A percentile compares a stretch with the other conserved stretches of the same genome.
phyloP scores from a whole-genome alignment of 148 eudicot species.

The Silene uniflora region DNA sequence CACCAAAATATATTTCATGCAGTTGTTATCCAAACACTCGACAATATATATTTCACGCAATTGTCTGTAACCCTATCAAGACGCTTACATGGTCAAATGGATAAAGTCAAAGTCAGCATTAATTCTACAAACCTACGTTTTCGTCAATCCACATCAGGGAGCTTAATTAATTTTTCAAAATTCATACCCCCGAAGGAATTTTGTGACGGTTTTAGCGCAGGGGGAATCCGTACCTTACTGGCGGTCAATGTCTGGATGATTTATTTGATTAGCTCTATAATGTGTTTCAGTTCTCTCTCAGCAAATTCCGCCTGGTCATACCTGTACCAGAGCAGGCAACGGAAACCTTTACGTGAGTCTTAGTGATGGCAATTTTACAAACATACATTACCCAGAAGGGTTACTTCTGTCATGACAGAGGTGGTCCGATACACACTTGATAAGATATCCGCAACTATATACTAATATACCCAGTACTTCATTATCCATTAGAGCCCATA shows the following conservation, averaged over 20 bases:
- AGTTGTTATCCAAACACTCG: no score
- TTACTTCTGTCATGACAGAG: background rate
- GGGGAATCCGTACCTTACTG: conserved; percentile 42
- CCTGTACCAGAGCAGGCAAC: conserved; percentile 43
- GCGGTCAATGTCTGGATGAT: conserved; percentile 69
- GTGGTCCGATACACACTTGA: background rate
- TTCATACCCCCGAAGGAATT: conserved; percentile 5
- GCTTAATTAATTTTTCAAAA: conserved; percentile 55
- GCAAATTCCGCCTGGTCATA: conserved; percentile 78
- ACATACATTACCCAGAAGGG: background rate
- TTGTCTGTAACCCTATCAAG: no score
- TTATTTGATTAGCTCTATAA: conserved; percentile 79
- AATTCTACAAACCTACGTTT: no score
- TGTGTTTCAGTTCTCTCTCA: conserved; percentile 81
- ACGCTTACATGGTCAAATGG: no score
- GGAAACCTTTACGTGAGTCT: background rate
- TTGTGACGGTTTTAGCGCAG: background rate
- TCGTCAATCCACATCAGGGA: no score
- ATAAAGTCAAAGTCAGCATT: no score
- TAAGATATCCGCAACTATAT: background rate
- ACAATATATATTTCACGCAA: no score
- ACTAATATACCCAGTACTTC: background rate
- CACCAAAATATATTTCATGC: no score
- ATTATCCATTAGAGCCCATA: background rate
- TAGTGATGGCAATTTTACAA: background rate